These are phyloP conservation scores for Dichotomocladium elegans DNA, from an alignment of 371 early-diverging fungal species.

Conservation along the genomic window DNA sequence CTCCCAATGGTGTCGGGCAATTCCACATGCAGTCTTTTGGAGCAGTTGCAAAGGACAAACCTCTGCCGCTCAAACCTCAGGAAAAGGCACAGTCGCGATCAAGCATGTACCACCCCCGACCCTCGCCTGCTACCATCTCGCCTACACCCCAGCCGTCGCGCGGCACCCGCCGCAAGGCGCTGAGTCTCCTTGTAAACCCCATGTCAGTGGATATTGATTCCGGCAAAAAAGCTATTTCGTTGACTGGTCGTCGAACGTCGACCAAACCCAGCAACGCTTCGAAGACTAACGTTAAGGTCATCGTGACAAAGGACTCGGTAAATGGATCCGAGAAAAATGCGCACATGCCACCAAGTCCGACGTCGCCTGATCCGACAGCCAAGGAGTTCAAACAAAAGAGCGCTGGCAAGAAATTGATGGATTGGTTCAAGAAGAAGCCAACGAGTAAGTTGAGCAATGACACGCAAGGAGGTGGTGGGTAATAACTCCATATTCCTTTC, in stretches of 20 bases:
- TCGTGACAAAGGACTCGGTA: slow-evolving; percentile 25
- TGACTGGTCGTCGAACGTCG: slow-evolving; percentile 1
- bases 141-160: slow-evolving; percentile 24
- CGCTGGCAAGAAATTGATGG: slow-evolving; percentile 66
- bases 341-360: slow-evolving; percentile 8
- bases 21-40: slow-evolving; percentile 2
- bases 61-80: slow-evolving; percentile 19
- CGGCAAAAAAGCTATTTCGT: slow-evolving; percentile 5
- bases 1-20: slow-evolving; percentile 6
- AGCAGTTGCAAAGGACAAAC: slow-evolving; percentile 9
- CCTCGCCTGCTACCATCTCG: slow-evolving; percentile 5
- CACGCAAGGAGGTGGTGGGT: neutral
- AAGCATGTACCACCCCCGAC: slow-evolving; percentile 19
- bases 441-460: slow-evolving; percentile 36
- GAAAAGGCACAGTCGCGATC: slow-evolving; percentile 29
- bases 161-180: slow-evolving; percentile 53
- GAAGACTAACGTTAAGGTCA: slow-evolving; percentile 1
- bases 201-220: slow-evolving; percentile 20
- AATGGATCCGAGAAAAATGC: slow-evolving; percentile 34
- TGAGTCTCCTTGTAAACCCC: slow-evolving; percentile 49
- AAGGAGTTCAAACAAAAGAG: slow-evolving; percentile 36
- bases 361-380: slow-evolving; percentile 3
- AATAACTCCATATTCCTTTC: neutral
- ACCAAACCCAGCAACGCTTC: neutral
- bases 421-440: slow-evolving; percentile 69